A percentile compares a stretch with the other conserved stretches of the same genome.
Conservation (phyloP, 2,329 filamentous ascomycete species). For the Botryotinia convoluta region DNA sequence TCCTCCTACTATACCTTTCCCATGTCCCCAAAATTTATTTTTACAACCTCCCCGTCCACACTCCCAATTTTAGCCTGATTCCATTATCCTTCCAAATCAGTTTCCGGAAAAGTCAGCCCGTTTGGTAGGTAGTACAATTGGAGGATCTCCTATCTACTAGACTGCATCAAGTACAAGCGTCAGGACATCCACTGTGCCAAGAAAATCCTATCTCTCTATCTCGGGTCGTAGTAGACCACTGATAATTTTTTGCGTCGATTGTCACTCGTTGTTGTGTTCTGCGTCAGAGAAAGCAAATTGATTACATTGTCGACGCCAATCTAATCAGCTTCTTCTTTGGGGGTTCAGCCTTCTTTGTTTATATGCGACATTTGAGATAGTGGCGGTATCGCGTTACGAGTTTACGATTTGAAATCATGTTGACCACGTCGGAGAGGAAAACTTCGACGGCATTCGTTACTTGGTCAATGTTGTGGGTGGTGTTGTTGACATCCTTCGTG, state of each 20-base stretch:
- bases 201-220: slow-evolving; percentile 1
- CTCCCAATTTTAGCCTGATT: neutral
- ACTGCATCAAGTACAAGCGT: slow-evolving; percentile 10
- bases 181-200: neutral
- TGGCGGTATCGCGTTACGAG: neutral
- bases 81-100: neutral
- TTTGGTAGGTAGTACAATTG: neutral
- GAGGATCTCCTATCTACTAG: slow-evolving; percentile 5
- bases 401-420: slow-evolving; percentile 10
- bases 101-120: neutral
- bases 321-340: slow-evolving; percentile 1
- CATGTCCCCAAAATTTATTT: neutral
- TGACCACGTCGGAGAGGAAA: slow-evolving; percentile 18
- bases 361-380: neutral
- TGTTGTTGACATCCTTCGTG: neutral
- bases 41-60: neutral
- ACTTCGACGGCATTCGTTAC: slow-evolving; percentile 23
- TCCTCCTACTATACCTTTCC: neutral
- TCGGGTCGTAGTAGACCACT: neutral
- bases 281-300: slow-evolving; percentile 8
- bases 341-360: slow-evolving; percentile 12
- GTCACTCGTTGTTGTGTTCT: slow-evolving; percentile 4
- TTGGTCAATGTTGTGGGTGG: slow-evolving; percentile 16
- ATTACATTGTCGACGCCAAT: slow-evolving; percentile 12
- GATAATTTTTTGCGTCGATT: neutral